Conservation (phyloP, 306 rosid species). For the Glycine tomentella region DNA sequence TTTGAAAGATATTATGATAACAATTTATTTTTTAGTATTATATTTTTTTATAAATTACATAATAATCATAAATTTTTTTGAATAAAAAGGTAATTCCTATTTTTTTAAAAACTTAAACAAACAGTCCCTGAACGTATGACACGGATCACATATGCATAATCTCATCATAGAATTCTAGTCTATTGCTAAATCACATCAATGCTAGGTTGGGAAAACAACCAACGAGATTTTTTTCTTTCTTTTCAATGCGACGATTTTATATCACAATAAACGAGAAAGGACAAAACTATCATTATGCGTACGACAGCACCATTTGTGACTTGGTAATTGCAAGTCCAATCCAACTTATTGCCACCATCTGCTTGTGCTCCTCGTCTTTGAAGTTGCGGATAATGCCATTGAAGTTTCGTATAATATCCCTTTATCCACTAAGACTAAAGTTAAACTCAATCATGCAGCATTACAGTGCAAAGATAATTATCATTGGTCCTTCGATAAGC, state of each 20-base stretch:
- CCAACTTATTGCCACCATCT: neutral
- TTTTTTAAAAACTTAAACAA: neutral
- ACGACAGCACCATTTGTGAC: neutral
- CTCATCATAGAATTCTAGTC: neutral
- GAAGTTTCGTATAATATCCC: neutral
- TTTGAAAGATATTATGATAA: no score
- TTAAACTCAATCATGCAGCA: conserved; percentile 14
- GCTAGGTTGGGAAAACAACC: no score
- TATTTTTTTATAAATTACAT: no score
- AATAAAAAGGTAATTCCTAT: neutral
- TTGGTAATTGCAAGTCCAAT: neutral
- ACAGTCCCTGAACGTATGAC: neutral
- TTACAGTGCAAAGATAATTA: neutral
- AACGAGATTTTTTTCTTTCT: no score
- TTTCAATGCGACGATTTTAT: no score
- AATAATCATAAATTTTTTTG: neutral
- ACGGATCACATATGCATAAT: neutral
- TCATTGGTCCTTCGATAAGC: neutral
- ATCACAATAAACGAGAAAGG: neutral
- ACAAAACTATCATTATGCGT: neutral
- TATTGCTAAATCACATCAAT: no score
- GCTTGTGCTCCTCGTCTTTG: no score
- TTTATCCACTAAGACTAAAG: neutral
- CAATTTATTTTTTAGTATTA: no score
- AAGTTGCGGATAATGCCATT: neutral